These are phyloP conservation scores for Plasmodium inui DNA, from an alignment of 169 alveolate genomes.

Conservation along the genomic window DNA sequence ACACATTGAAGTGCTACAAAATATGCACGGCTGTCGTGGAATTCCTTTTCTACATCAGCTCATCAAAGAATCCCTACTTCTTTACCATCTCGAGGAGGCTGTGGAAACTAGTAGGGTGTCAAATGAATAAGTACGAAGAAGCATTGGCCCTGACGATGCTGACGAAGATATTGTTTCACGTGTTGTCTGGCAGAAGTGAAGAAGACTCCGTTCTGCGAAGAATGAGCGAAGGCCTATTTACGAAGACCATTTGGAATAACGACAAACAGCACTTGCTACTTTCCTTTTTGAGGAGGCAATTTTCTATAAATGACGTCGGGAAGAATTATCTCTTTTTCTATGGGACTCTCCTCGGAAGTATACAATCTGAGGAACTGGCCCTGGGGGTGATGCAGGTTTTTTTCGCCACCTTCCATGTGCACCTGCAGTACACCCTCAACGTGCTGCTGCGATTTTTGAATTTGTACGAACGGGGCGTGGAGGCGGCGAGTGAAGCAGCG, in stretches of 20 bases:
- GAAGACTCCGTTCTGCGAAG: neutral
- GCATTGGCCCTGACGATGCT: neutral
- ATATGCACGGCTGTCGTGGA: conserved; percentile 32
- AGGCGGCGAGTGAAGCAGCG: neutral
- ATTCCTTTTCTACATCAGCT: conserved; percentile 61
- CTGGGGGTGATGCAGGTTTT: conserved; percentile 4
- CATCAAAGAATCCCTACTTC: conserved; percentile 49
- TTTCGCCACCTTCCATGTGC: conserved; percentile 5
- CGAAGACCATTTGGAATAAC: neutral
- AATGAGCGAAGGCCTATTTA: neutral
- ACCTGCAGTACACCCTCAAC: conserved; percentile 50
- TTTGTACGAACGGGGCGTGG: conserved; percentile 23
- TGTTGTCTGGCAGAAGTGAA: neutral
- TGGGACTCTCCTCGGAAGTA: conserved; percentile 4
- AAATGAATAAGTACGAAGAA: conserved; percentile 24
- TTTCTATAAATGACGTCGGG: conserved; percentile 24
- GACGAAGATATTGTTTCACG: conserved; percentile 26
- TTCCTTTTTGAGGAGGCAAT: conserved; percentile 57
- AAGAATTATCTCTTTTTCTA: conserved; percentile 53
- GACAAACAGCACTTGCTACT: conserved; percentile 39
- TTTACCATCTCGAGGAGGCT: conserved; percentile 27
- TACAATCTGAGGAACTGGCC: conserved; percentile 23
- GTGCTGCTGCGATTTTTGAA: conserved; percentile 34
- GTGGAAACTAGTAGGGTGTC: conserved; percentile 17
- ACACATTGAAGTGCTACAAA: conserved; percentile 14